Evolutionary conservation across 768 basidiomycete species (phyloP), one percentile per base, ranked within the genome.

Genomic region (Russula foetens): DNA sequence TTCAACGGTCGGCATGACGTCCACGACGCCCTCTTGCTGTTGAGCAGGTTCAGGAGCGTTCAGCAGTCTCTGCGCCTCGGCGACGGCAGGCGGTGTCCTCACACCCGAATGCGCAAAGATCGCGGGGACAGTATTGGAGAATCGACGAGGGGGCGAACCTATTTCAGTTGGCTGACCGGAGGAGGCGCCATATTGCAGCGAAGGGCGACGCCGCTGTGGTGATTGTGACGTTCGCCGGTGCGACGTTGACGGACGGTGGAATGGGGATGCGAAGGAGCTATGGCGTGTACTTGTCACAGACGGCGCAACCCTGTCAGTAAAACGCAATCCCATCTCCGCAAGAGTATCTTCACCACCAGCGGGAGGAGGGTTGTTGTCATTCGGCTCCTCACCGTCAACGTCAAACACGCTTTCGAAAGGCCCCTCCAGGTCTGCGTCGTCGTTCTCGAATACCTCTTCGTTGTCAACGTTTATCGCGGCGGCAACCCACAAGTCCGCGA

Each of bases 401-500:
- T 74, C 75, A 9, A 75, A 74, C 14, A 71, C 57, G 26, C 35
- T 54, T 38, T 45, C 58, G 43, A 62, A 56, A 5, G 47, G 63
- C 8, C 59, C 67, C n/a, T 70, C 69, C 15, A 53, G 76, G 66
- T 85, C 83, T 24, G 65, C 65, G 57, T 71, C 67, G 11, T 77
- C 79, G 19, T 74, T 72, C 61, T 78, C 76, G 61, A 88, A 89
- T 3, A 85, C 85, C 58, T 93, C 86, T 64, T 94, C 92, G 66
- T 90, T 88, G 69, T 96, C 94, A 31, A 87, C 92, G 61, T 96
- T 97, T 75, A 96, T 92, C 7, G 96, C 97, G 21, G 95, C 90
- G 5, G 93, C 92, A 53, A 98, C 92, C 97, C 97, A 99, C 23
- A 99, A 76, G 73, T 98, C 96, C 24, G 93, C 91, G 68, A 99